Percentiles rank a stretch among this genome's conserved stretches.
These are phyloP conservation scores for Talaromyces islandicus DNA, from an alignment of 2,329 filamentous ascomycete species.

Conservation along the genomic window DNA sequence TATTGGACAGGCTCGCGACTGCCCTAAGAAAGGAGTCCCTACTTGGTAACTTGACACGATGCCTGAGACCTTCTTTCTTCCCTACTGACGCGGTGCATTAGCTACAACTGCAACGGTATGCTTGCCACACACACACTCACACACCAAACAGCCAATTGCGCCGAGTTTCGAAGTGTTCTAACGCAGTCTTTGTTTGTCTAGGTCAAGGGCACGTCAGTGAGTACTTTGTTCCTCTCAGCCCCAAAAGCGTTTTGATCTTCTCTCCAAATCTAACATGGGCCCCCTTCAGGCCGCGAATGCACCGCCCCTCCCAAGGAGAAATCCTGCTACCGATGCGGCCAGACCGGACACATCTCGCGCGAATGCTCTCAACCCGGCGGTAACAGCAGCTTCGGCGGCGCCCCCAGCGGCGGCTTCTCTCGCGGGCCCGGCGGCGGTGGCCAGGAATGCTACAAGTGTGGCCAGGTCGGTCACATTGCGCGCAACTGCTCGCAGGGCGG, in stretches of 20 bases:
- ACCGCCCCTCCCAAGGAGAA: constrained; percentile 82
- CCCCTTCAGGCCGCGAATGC: constrained; percentile 71
- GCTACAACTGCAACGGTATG: constrained; percentile 77
- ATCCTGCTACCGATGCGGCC: constrained; percentile 60
- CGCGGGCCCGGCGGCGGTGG: constrained; percentile 32
- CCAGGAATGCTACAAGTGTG: constrained; percentile 96
- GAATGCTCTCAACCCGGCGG: constrained; percentile 53
- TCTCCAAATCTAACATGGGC: too few relatives aligned
- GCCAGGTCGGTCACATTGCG: constrained; percentile 92
- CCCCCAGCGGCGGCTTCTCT: constrained; percentile 3
- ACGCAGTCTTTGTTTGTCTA: constrained; percentile 25
- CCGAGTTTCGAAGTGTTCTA: constrained; percentile 18
- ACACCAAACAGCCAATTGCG: too few relatives aligned
- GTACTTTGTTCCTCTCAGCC: constrained; percentile 22
- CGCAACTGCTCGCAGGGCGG: constrained; percentile 54
- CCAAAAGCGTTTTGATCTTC: too few relatives aligned
- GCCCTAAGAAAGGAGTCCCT: constrained; percentile 74
- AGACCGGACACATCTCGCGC: constrained; percentile 84
- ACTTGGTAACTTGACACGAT: constrained; percentile 58
- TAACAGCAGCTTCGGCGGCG: constrained; percentile 38
- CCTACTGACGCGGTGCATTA: constrained; percentile 29
- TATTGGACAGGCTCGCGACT: constrained; percentile 64
- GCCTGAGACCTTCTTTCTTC: constrained; percentile 1
- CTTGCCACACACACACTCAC: constrained; percentile 18
- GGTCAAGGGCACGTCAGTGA: constrained; percentile 71